phyloP scores from a whole-genome alignment of 2,329 filamentous ascomycete species.

The Blastomyces percursus region DNA sequence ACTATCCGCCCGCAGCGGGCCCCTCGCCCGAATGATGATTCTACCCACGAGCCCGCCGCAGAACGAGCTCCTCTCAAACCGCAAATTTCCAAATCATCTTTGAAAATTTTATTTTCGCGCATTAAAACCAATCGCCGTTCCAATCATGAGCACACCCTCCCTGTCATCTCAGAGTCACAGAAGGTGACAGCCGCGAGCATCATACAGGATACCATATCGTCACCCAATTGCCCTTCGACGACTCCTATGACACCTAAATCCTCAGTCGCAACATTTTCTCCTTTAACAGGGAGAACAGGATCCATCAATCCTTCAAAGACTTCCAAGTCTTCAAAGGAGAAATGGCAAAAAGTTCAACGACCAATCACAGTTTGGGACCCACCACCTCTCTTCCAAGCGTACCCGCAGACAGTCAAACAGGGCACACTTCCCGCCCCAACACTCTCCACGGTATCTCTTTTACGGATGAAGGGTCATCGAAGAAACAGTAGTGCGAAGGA shows the following conservation, averaged over 20 bases:
- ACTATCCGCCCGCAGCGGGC: slow-evolving; percentile 12
- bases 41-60: slow-evolving; percentile 19
- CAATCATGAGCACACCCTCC: slow-evolving; percentile 21
- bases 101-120: slow-evolving; percentile 29
- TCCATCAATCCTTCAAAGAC: slow-evolving; percentile 16
- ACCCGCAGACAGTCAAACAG: slow-evolving; percentile 70
- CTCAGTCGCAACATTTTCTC: slow-evolving; percentile 18
- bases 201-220: slow-evolving; percentile 17
- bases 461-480: slow-evolving; percentile 42
- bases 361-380: slow-evolving; percentile 46
- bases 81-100: slow-evolving; percentile 28
- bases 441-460: slow-evolving; percentile 56
- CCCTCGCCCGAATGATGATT: slow-evolving; percentile 5
- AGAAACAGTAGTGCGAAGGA: slow-evolving; percentile 16
- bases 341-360: slow-evolving; percentile 15
- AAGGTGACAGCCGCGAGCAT: slow-evolving; percentile 8
- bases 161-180: slow-evolving; percentile 25
- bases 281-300: slow-evolving; percentile 15
- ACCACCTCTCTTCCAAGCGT: slow-evolving; percentile 76
- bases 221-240: slow-evolving; percentile 17
- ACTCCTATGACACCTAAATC: slow-evolving; percentile 22
- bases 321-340: slow-evolving; percentile 19
- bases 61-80: slow-evolving; percentile 22
- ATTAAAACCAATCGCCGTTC: slow-evolving; percentile 23
- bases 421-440: slow-evolving; percentile 57